phyloP scores from a whole-genome alignment of 1,284 basidiomycete genomes.

The Cryptococcus sp. region DNA sequence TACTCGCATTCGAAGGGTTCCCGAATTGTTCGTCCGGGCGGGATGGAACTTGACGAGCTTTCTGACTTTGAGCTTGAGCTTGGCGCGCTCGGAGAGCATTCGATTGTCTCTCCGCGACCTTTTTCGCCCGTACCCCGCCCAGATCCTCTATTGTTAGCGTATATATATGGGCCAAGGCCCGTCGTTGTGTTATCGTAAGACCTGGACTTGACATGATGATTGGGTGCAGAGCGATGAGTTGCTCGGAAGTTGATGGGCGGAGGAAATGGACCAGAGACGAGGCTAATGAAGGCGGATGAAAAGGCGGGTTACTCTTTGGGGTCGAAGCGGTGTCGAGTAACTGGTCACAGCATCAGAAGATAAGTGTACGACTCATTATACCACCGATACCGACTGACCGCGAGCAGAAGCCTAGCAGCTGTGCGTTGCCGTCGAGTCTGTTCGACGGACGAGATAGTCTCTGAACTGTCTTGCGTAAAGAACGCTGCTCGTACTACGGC shows the following conservation, averaged over 20 bases:
- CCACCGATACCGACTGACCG: background rate
- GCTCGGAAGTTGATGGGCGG: slow-evolving; percentile 12
- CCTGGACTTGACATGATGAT: background rate
- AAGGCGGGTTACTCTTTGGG: slow-evolving; percentile 7
- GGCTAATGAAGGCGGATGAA: slow-evolving; percentile 27
- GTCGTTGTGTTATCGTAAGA: background rate
- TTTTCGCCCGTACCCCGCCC: slow-evolving; percentile 23
- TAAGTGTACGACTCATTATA: no score
- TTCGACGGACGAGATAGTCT: background rate
- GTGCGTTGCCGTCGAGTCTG: background rate
- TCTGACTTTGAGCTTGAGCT: no score
- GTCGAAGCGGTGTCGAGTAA: slow-evolving; percentile 20
- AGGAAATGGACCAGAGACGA: slow-evolving; percentile 23
- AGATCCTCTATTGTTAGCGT: slow-evolving; percentile 33
- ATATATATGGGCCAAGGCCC: slow-evolving; percentile 17
- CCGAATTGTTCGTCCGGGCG: no score
- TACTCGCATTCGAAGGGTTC: no score
- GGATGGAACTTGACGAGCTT: no score
- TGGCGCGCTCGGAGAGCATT: no score
- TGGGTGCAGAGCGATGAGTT: slow-evolving; percentile 2
- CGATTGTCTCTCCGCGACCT: slow-evolving; percentile 1
- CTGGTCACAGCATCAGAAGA: slow-evolving; percentile 4
- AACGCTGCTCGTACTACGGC: slow-evolving; percentile 20
- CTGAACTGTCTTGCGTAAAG: background rate
- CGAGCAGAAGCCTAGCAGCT: background rate